phyloP scores from a whole-genome alignment of 139 green algal genomes.

The Haematococcus sp. region DNA sequence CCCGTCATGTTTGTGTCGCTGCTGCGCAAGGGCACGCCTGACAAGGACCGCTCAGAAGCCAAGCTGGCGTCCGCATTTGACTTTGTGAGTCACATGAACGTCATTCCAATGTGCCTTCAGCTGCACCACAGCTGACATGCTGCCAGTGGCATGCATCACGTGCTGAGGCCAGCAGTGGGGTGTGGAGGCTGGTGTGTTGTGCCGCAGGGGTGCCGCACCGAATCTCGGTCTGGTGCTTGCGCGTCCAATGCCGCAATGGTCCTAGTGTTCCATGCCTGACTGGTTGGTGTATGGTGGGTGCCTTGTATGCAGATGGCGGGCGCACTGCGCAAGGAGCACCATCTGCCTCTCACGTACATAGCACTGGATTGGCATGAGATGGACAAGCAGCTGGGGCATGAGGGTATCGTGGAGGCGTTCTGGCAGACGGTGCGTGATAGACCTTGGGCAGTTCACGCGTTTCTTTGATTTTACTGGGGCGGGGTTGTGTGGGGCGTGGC shows the following conservation, averaged over 20 bases:
- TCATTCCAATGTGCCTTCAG: neutral
- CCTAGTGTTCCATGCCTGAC: too few species aligned
- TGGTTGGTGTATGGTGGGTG: too few species aligned
- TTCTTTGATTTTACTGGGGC: neutral
- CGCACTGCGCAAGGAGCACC: constrained; percentile 50
- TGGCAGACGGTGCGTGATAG: constrained; percentile 61
- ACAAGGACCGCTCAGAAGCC: constrained; percentile 57
- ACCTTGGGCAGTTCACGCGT: constrained; percentile 8
- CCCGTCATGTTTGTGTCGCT: constrained; percentile 92
- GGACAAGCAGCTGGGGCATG: constrained; percentile 82
- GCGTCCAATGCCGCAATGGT: too few species aligned
- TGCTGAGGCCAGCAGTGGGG: too few species aligned
- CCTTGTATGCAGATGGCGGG: constrained; percentile 56
- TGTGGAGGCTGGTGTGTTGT: too few species aligned
- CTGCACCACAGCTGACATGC: too few species aligned
- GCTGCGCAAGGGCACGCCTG: constrained; percentile 75
- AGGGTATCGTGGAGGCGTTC: constrained; percentile 84
- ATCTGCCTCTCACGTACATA: constrained; percentile 45
- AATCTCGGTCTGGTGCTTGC: neutral
- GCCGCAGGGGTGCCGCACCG: too few species aligned
- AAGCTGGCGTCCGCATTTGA: constrained; percentile 60
- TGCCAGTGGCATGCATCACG: too few species aligned
- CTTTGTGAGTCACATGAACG: constrained; percentile 39
- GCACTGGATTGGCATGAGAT: constrained; percentile 95
- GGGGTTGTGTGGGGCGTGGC: too few species aligned